Conservation (phyloP, 148 eudicot species). For the Heliosperma pusillum region DNA sequence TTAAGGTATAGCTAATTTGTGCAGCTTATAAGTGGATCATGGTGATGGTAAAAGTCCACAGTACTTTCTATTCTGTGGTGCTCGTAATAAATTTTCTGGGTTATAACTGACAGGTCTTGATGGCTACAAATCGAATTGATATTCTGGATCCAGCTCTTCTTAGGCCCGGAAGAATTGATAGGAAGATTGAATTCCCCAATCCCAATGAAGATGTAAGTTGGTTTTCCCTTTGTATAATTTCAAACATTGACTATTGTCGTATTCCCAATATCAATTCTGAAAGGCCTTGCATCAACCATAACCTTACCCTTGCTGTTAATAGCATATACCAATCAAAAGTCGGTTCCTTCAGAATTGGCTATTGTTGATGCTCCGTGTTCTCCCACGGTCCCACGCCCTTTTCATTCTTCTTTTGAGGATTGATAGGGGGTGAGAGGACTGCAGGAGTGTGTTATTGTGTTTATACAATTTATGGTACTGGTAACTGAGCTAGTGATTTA, state of each 20-base stretch:
- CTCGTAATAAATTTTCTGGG: neutral
- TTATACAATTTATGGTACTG: neutral
- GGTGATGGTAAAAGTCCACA: neutral
- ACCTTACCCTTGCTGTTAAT: no score
- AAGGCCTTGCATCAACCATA: no score
- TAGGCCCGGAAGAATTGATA: conserved; percentile 74
- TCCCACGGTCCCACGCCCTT: neutral
- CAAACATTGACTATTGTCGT: neutral
- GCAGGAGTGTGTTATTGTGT: neutral
- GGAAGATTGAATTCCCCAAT: conserved; percentile 75
- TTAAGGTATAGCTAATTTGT: conserved; percentile 38
- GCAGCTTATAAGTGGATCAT: neutral
- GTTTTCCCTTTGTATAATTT: neutral
- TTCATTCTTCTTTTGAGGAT: neutral
- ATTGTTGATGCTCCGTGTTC: neutral
- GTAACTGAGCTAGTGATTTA: neutral
- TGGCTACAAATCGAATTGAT: conserved; percentile 71
- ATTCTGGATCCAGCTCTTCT: conserved; percentile 72
- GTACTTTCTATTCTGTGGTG: neutral
- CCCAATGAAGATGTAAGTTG: conserved; percentile 62
- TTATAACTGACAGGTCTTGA: conserved; percentile 40
- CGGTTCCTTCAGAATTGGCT: neutral
- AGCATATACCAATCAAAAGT: neutral
- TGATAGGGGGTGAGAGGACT: neutral
- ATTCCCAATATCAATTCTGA: no score